A percentile compares a stretch with the other conserved stretches of the same genome.
Conservation (phyloP, 1,139 yeast genomes). For the Pneumocystis carinii region DNA sequence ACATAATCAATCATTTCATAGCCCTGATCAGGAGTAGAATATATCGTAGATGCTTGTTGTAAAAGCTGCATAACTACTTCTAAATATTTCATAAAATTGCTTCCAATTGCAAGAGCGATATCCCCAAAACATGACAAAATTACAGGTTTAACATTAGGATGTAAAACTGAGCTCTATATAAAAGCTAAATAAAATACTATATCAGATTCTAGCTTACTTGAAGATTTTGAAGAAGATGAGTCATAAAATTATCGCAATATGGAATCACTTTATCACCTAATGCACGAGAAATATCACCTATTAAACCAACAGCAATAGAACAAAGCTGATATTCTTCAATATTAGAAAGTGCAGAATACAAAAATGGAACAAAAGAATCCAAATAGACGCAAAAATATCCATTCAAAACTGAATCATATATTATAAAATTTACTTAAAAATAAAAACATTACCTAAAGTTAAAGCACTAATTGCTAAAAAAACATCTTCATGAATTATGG, state of each 20-base stretch:
- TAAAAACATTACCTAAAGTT: conserved; percentile 32
- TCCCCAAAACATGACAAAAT: conserved; percentile 94
- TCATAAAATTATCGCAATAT: conserved; percentile 71
- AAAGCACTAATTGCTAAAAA: conserved; percentile 84
- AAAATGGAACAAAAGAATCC: conserved; percentile 67
- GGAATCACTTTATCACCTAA: conserved; percentile 58
- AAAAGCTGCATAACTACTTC: conserved; percentile 64
- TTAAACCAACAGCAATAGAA: conserved; percentile 80
- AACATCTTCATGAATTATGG: conserved; percentile 84
- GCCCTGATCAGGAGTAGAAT: conserved; percentile 38
- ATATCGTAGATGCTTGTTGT: conserved; percentile 39
- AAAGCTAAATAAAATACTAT: not conserved
- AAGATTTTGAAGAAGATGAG: conserved; percentile 57
- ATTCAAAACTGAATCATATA: conserved; percentile 37
- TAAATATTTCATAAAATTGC: conserved; percentile 60
- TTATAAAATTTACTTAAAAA: not conserved
- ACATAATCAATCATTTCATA: conserved; percentile 68
- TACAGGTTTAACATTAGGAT: conserved; percentile 70
- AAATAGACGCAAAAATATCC: conserved; percentile 58
- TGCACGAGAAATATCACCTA: conserved; percentile 94
- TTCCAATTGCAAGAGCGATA: conserved; percentile 76
- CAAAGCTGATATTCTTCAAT: conserved; percentile 64
- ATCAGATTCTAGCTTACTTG: conserved; percentile 35
- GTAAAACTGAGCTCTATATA: conserved; percentile 27
- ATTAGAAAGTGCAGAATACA: conserved; percentile 63